phyloP scores from a whole-genome alignment of 805 yeast species.

The Vanderwaltozyma verrucispora region DNA sequence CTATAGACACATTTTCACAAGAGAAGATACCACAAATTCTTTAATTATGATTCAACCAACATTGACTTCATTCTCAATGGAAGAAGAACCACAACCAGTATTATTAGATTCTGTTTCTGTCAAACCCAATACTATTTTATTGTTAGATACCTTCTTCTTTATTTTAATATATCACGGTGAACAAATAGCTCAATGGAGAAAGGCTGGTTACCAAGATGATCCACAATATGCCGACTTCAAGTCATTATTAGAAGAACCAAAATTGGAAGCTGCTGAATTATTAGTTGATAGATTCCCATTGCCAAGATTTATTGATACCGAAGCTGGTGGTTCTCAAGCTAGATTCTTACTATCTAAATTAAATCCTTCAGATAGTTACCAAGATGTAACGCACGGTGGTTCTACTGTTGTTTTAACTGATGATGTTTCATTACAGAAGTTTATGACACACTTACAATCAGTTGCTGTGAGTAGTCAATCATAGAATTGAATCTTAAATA shows the following conservation, averaged over 20 bases:
- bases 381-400: conserved; percentile 40
- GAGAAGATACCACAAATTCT: conserved; percentile 88
- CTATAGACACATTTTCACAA: conserved; percentile 82
- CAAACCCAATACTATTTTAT: conserved; percentile 74
- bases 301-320: conserved; percentile 95
- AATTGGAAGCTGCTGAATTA: conserved; percentile 84
- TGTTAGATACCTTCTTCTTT: conserved; percentile 94
- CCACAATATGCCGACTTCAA: conserved; percentile 85
- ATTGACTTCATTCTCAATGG: conserved; percentile 72
- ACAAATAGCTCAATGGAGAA: conserved; percentile 93
- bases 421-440: conserved; percentile 89
- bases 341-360: conserved; percentile 90
- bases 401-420: conserved; percentile 86
- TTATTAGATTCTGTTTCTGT: conserved; percentile 87
- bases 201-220: conserved; percentile 85
- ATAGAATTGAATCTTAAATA: too few species aligned
- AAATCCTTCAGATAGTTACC: conserved; percentile 85
- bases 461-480: conserved; percentile 48
- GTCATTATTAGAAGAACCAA: conserved; percentile 77
- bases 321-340: conserved; percentile 98
- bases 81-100: conserved; percentile 83
- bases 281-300: conserved; percentile 92
- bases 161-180: conserved; percentile 92
- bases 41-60: conserved; percentile 98
- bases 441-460: conserved; percentile 89